Base-by-base conservation (phyloP, 495 filamentous ascomycete species). In the Margaritispora aquatica region DNA sequence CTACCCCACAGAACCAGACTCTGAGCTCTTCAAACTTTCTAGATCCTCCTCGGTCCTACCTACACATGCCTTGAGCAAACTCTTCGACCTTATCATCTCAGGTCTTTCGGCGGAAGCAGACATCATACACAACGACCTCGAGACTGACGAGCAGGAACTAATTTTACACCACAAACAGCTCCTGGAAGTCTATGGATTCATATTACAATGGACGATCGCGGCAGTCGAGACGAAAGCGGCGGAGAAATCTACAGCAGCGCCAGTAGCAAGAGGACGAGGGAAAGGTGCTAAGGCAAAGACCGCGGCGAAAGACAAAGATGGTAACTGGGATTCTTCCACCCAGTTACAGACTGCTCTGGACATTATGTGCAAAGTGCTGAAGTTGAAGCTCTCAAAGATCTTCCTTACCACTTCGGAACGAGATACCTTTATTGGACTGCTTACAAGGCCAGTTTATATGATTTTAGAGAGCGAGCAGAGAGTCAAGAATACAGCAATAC, bases 321-420 rank as follows among this genome's bases (percentile, higher is more conserved):
- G 82, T 27, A 80, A 75, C 51, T 97, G 91, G 90, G 94, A 97
- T 71, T 92, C 92, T 56, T 87, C 88, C 29, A 71, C 84, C 0
- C 95, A 97, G 69, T 77, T 99, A 19, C 88, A 96, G 69, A 87
- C 80, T 7, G 91, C 94, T 1, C 79, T 99, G 60, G 90, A 95
- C 68, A 86, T 83, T 15, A 97, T 97, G 92, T 94, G 88, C 75
- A 97, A 96, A 69, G 89, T 96, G 31, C 79, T 97, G 74, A 93
- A 92, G 73, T 74, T 97, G 66, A 96, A 96, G 71, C 79, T 99
- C 22, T 82, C 84, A 59, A 92, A 88, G 68, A 89, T 99, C 24
- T 97, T 99, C 70, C 66, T 96, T 60, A 97, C 95, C 0, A 97
- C 95, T 0, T 94, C 92, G n/a, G 95, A 97, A 70, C 80, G 93